Evolutionary conservation across 306 rosid genomes (phyloP).

Genomic region (Astragalus membranaceus): DNA sequence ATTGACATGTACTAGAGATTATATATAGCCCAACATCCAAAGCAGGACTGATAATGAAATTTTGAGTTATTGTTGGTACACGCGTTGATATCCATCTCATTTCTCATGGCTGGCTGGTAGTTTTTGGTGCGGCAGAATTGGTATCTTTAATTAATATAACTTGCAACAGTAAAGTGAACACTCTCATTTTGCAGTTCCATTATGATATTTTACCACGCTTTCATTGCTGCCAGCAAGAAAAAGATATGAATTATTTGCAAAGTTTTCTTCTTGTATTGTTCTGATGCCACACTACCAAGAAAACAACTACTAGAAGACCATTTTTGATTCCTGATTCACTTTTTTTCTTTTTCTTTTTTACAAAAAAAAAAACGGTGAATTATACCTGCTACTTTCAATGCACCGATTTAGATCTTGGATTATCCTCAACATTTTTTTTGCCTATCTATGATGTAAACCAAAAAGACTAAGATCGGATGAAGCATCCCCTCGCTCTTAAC

Average conservation of each 20-base stretch:
- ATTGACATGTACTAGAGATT: constrained; percentile 11
- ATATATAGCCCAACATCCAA: constrained; percentile 14
- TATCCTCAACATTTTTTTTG: background rate
- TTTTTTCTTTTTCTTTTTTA: background rate
- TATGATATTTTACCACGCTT: constrained; percentile 7
- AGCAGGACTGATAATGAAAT: constrained; percentile 8
- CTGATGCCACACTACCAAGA: constrained; percentile 3
- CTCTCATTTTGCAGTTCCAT: constrained; percentile 21
- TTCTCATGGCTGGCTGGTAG: constrained; percentile 1
- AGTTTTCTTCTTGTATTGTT: constrained; percentile 1
- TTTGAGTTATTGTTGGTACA: background rate
- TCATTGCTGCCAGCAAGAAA: background rate
- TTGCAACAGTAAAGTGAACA: background rate
- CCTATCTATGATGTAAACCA: too few relatives aligned
- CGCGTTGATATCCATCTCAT: constrained; percentile 22
- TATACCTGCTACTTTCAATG: background rate
- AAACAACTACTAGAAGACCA: background rate
- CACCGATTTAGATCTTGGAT: background rate
- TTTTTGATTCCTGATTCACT: background rate
- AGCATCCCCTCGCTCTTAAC: too few relatives aligned
- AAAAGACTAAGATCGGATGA: too few relatives aligned
- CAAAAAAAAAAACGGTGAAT: too few relatives aligned
- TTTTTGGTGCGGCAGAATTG: background rate
- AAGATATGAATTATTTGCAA: background rate
- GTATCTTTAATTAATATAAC: background rate